Conservation (phyloP, 140 eudicot genomes). For the Senecio squalidus region DNA sequence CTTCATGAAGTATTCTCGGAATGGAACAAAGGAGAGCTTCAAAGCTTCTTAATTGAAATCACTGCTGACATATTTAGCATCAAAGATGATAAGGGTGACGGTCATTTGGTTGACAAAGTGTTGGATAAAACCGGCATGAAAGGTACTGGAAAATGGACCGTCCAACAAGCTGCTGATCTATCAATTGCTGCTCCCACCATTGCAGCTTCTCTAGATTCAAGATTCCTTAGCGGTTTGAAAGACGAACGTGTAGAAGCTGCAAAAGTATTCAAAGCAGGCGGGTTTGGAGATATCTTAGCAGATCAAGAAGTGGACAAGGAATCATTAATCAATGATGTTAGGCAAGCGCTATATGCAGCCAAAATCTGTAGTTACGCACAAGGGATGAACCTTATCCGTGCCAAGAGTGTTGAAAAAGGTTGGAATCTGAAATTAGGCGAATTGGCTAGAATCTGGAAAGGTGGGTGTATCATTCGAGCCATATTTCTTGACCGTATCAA, state of each 20-base stretch:
- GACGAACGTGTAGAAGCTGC: slow-evolving; percentile 58
- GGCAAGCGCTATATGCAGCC: slow-evolving; percentile 47
- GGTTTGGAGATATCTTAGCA: slow-evolving; percentile 36
- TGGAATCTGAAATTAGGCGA: slow-evolving; percentile 54
- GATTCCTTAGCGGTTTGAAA: slow-evolving; percentile 56
- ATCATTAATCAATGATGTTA: slow-evolving; percentile 32
- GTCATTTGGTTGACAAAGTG: slow-evolving; percentile 54
- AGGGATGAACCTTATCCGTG: slow-evolving; percentile 61
- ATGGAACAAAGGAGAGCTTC: slow-evolving; percentile 66
- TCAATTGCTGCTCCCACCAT: slow-evolving; percentile 62
- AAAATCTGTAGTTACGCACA: slow-evolving; percentile 63
- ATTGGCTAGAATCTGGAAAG: slow-evolving; percentile 62
- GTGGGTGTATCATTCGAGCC: slow-evolving; percentile 67
- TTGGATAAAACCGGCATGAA: slow-evolving; percentile 53
- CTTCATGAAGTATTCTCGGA: slow-evolving; percentile 41
- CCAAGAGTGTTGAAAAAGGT: slow-evolving; percentile 51
- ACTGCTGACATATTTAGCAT: slow-evolving; percentile 59
- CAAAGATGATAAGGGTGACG: slow-evolving; percentile 61
- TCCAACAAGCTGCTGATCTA: slow-evolving; percentile 60
- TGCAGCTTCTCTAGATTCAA: slow-evolving; percentile 54
- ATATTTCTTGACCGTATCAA: slow-evolving; percentile 58
- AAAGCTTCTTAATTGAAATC: slow-evolving; percentile 53
- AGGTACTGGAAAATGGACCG: slow-evolving; percentile 64
- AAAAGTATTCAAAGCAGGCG: slow-evolving; percentile 45
- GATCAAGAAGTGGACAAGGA: slow-evolving; percentile 42